Evolutionary conservation across 1,284 basidiomycete species (phyloP).

Genomic region (Cutaneotrichosporon mucoides): DNA sequence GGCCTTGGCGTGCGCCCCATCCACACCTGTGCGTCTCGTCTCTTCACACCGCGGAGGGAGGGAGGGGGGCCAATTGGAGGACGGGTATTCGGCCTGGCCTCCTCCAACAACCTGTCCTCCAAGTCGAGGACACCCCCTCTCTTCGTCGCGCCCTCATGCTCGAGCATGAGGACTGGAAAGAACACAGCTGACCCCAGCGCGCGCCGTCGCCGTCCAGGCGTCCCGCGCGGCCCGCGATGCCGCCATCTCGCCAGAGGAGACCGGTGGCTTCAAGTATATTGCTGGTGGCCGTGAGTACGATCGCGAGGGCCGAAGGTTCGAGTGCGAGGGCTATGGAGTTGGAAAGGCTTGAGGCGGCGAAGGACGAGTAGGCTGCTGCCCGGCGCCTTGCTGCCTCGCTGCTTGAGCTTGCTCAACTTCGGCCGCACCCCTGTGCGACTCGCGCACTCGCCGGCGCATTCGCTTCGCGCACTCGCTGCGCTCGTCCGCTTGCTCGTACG

Average conservation of each 20-base stretch:
- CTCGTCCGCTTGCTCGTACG: background rate
- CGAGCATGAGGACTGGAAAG: too few species aligned
- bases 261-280: constrained; percentile 49
- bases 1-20: constrained; percentile 37
- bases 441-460: background rate
- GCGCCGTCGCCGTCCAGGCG: constrained; percentile 34
- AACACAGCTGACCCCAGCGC: constrained; percentile 23
- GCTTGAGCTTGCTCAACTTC: background rate
- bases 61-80: too few species aligned
- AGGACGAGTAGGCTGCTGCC: too few species aligned
- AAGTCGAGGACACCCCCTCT: too few species aligned
- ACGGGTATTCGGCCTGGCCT: background rate
- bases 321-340: too few species aligned
- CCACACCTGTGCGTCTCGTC: constrained; percentile 34
- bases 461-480: too few species aligned
- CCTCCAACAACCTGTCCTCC: too few species aligned
- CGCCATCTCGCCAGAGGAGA: constrained; percentile 40
- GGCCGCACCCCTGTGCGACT: background rate
- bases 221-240: constrained; percentile 21
- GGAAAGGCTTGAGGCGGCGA: too few species aligned
- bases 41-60: background rate
- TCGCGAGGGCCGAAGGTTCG: background rate
- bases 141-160: too few species aligned
- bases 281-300: constrained; percentile 29
- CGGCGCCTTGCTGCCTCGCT: too few species aligned